Base-by-base conservation (phyloP, 306 rosid genomes). In the Delonix regia region DNA sequence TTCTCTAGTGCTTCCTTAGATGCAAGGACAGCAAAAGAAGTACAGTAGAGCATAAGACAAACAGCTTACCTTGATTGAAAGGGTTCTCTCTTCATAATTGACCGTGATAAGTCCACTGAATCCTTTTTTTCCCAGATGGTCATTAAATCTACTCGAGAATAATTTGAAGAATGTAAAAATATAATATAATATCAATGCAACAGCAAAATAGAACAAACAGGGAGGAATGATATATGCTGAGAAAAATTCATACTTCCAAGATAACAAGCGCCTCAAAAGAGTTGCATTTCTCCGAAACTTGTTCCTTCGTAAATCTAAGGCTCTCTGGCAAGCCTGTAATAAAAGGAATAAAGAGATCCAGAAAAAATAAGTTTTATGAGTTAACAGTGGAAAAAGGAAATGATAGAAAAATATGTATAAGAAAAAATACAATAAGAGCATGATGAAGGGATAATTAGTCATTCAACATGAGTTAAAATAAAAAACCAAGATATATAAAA, bases 71-170 rank as follows among this genome's bases (percentile, higher is more conserved):
- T 95, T 97, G 86, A 92, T 84, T 53, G 86, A 75, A 68, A 95
- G 92, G 74, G 94, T 92, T 87, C 80, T 87, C 65, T 88, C 87
- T 81, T 91, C 92, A 63, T 88, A 91, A 84, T 75, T 79, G 57
- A 95, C 87, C 81, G 75, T 87, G 77, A 91, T 89, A 42, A 75
- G 78, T 41, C 99, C 99, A 80, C 97, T 88, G 81, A 92, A 87
- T 68, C 99, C 99, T 76, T 95, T 95, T 86, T 84, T 95, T 51
- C 85, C 75, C 87, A 95, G 86, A 87, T 95, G 92, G 34, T 81
- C 78, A 87, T 92, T 92, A 72, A 92, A 95, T 81, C 99, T 95
- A 74, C 76, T 62, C 30, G 69, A 22, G 71, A 76, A 85, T 14
- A 24, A 64, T 81, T 61, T 22, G 52, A 69, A 27, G 19, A 45